These are phyloP conservation scores for Diacronema lutheri DNA, from an alignment of 78 protist species.

Conservation along the genomic window DNA sequence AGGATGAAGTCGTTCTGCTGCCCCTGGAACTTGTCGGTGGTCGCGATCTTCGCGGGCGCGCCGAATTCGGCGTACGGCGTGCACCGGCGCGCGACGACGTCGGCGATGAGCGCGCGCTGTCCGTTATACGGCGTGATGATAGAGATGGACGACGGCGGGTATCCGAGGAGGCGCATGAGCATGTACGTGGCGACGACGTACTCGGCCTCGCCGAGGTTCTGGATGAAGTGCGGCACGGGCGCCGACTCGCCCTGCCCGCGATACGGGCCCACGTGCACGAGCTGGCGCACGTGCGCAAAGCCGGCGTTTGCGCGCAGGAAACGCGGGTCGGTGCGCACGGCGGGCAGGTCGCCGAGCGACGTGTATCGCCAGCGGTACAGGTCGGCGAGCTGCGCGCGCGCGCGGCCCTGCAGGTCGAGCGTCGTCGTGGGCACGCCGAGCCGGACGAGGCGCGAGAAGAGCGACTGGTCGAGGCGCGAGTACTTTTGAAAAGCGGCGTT, in stretches of 20 bases:
- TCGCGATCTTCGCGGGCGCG: constrained; percentile 71
- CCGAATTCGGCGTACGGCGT: constrained; percentile 52
- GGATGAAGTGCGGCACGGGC: constrained; percentile 79
- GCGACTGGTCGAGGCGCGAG: constrained; percentile 70
- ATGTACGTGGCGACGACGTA: constrained; percentile 78
- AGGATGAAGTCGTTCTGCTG: constrained; percentile 90
- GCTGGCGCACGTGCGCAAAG: constrained; percentile 73
- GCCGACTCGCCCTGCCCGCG: constrained; percentile 73
- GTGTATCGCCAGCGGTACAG: constrained; percentile 88
- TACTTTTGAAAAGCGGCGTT: constrained; percentile 79
- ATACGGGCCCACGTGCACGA: constrained; percentile 81
- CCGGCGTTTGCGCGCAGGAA: constrained; percentile 43
- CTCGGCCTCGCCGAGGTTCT: constrained; percentile 94
- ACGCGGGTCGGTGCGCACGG: constrained; percentile 6
- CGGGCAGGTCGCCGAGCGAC: constrained; percentile 71
- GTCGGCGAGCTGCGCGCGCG: constrained; percentile 67
- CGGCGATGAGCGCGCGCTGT: constrained; percentile 75
- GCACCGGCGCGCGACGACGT: constrained; percentile 40
- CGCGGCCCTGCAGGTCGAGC: constrained; percentile 84
- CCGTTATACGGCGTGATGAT: constrained; percentile 95
- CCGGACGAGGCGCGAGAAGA: constrained; percentile 57
- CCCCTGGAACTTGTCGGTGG: constrained; percentile 94
- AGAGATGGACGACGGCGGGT: constrained; percentile 72
- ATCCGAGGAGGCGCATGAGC: constrained; percentile 86
- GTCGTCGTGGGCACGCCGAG: constrained; percentile 76